Evolutionary conservation across 2,329 filamentous ascomycete genomes (phyloP), one percentile per base, ranked within the genome.

Genomic region (Penicillium sp.): DNA sequence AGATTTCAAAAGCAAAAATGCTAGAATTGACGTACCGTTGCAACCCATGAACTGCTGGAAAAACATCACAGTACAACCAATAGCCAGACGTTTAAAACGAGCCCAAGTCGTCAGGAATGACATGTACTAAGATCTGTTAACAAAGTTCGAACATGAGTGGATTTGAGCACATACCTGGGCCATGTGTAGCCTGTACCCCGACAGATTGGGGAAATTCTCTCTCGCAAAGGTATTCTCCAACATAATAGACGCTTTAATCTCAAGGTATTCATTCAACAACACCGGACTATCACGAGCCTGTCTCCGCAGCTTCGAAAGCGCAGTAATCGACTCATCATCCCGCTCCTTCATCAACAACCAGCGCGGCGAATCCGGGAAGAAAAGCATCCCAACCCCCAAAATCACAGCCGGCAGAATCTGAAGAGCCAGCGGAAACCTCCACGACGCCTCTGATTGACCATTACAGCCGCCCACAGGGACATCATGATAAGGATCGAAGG

Each of bases 311-410:
- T 75, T 78, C 2, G 73, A 74, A 2, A 85, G 70, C 0, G 74
- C 75, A 10, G 66, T 55, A 7, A 83, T 68, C 0, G 78, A 77
- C 14, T 84, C 81, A 3, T 79, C 71, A 47, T 83, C 75, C 5
- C 77, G 75, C 34, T 77, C 77, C 48, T 77, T 74, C 60, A 76
- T 77, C 8, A 77, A 71, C 2, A 85, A 72, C 76, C 82, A 85
- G 22, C 83, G 75, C 0, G 83, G 83, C 0, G 82, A 83, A 52
- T 80, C 83, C 0, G 83, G 83, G 56, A 84, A 76, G 65, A 83
- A 81, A 5, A 73, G 29, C 61, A 77, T 76, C 8, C 75, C 74
- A 2, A 71, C 54, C 3, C 75, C 71, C 1, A 78, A 60, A 14
- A 71, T 60, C 0, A 76, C 44, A 1, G 75, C 75, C 0, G 75